Conservation (phyloP, 805 yeast genomes). For the Debaryomyces hansenii region DNA sequence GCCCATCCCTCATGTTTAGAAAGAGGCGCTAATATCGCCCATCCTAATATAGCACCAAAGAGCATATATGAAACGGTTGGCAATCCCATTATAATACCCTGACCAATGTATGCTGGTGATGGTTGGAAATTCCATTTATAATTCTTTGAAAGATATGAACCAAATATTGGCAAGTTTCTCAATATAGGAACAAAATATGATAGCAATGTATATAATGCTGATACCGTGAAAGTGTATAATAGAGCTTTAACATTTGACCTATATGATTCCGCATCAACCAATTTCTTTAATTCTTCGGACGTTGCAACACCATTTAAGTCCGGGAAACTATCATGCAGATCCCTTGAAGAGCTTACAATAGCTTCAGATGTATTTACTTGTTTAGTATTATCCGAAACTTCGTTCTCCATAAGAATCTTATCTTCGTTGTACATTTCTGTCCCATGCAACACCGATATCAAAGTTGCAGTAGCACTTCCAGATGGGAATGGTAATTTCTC, state of each 20-base stretch:
- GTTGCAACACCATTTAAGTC: background rate
- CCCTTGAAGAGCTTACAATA: background rate
- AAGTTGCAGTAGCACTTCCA: conserved; percentile 93
- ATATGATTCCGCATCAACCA: conserved; percentile 24
- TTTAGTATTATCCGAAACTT: background rate
- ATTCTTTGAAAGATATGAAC: conserved; percentile 53
- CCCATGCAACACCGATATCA: conserved; percentile 83
- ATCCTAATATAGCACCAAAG: conserved; percentile 84
- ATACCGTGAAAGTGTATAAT: conserved; percentile 57
- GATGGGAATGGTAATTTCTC: conserved; percentile 92
- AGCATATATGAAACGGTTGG: conserved; percentile 90
- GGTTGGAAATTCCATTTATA: conserved; percentile 91
- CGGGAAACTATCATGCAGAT: background rate
- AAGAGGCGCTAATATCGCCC: conserved; percentile 89
- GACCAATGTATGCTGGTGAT: conserved; percentile 96
- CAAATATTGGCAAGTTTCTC: conserved; percentile 74
- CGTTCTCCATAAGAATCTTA: background rate
- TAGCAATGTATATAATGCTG: conserved; percentile 69
- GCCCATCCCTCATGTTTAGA: conserved; percentile 79
- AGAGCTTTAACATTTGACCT: conserved; percentile 62
- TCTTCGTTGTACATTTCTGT: conserved; percentile 49
- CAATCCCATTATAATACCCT: conserved; percentile 96
- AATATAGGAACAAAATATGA: conserved; percentile 75
- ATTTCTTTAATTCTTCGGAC: background rate
- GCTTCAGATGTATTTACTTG: background rate